Evolutionary conservation across 352 stramenopile species (phyloP), one percentile per base, ranked within the genome.

Genomic region (Phytopythium aichiense): DNA sequence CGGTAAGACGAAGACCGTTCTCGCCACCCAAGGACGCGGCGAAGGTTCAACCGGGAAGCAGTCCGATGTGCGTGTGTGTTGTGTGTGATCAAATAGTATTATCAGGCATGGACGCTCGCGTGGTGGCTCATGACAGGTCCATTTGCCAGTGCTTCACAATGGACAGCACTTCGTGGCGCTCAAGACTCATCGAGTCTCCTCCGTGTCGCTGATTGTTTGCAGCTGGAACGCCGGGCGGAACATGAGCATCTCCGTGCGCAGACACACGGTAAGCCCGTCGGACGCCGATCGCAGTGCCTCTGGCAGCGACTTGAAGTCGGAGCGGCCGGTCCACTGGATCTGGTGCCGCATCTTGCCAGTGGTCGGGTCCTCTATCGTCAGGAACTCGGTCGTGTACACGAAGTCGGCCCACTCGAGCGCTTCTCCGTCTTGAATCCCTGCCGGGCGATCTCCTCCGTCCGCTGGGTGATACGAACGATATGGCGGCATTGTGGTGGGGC

Each of bases 321-420:
- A 81, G 33, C 66, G 72, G 51, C 75, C 75, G 4, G 68, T 81
- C 72, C 72, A 84, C 37, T 73, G 73, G n/a, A 81, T 54, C 56
- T 79, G 67, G 49, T 76, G 74, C n/a, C 68, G 74, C 55, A 66
- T 66, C 42, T 68, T 40, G 15, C 72, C 65, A 40, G 62, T 79
- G 15, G 30, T 59, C 7, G 65, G 51, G 63, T 84, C 74, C 28
- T 57, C 37, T 13, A 78, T 61, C 49, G 72, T 68, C 20, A 80
- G 49, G 61, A 81, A 79, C 61, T 84, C 74, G 40, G 80, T 81
- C 23, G 64, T 74, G 30, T 81, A 51, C 25, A 70, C 74, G 51
- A 79, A 57, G 49, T 84, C 70, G 18, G 75, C 75, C 68, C 67
- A 84, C n/a, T 67, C 69, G 48, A 84, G 31, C 22, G 67, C 63